These are phyloP conservation scores for Metrosideros polymorpha DNA, from an alignment of 441 rosid species.

Conservation along the genomic window DNA sequence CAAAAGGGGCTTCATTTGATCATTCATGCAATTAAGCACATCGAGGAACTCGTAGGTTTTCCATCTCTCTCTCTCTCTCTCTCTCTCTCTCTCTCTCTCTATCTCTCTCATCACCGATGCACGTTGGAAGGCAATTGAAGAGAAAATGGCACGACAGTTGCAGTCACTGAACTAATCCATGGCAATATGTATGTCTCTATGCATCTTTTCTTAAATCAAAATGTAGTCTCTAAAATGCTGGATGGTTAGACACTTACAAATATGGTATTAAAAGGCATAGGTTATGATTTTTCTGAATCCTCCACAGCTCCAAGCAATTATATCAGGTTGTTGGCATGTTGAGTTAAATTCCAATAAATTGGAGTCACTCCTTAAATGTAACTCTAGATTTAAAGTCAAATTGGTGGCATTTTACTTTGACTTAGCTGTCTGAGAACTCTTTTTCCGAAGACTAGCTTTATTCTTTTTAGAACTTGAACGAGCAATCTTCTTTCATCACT, in stretches of 20 bases:
- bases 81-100: background rate
- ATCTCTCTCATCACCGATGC: background rate
- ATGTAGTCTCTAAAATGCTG: background rate
- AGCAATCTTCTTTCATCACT: background rate
- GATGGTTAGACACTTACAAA: background rate
- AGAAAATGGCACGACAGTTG: background rate
- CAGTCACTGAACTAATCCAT: background rate
- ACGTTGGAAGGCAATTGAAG: background rate
- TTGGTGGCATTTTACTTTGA: background rate
- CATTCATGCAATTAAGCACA: conserved; percentile 33
- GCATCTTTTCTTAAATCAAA: background rate
- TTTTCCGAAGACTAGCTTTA: background rate
- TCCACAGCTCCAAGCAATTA: background rate
- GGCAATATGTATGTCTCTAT: background rate
- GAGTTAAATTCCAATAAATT: background rate
- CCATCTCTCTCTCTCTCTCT: background rate
- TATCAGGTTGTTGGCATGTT: background rate
- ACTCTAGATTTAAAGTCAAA: background rate
- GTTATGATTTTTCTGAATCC: background rate
- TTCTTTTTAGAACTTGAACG: background rate
- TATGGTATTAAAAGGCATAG: background rate
- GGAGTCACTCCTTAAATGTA: background rate
- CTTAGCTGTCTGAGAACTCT: background rate
- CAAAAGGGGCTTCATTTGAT: conserved; percentile 64
- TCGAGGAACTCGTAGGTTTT: conserved; percentile 33